Percentiles rank a stretch among this genome's conserved stretches.
phyloP scores from a whole-genome alignment of 2,329 filamentous ascomycete genomes.

The Fusarium tupiense region DNA sequence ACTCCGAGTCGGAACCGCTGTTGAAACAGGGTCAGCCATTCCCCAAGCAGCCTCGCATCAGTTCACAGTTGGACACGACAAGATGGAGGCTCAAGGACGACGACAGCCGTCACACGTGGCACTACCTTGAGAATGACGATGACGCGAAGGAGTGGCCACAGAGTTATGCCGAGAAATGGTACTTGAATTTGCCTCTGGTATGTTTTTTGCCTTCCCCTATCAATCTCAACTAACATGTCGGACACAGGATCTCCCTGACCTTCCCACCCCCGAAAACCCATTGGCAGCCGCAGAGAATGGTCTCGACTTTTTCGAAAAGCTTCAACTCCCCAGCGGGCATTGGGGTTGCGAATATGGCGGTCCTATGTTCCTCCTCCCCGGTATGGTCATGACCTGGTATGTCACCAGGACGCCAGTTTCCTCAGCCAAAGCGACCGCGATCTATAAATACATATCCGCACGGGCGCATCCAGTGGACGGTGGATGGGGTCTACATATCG shows the following conservation, averaged over 20 bases:
- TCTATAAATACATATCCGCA: slow-evolving; percentile 90
- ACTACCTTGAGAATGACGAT: slow-evolving; percentile 82
- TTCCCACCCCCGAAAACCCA: slow-evolving; percentile 76
- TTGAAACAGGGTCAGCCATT: slow-evolving; percentile 45
- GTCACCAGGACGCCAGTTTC: slow-evolving; percentile 89
- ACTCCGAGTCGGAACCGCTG: slow-evolving; percentile 46
- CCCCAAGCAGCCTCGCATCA: slow-evolving; percentile 59
- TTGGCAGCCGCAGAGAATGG: slow-evolving; percentile 84
- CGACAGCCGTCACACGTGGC: slow-evolving; percentile 89
- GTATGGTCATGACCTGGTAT: slow-evolving; percentile 86
- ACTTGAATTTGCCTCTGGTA: slow-evolving; percentile 82
- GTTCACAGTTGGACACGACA: slow-evolving; percentile 76
- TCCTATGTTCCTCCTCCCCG: slow-evolving; percentile 93
- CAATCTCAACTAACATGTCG: slow-evolving; percentile 10
- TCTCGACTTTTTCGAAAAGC: slow-evolving; percentile 85
- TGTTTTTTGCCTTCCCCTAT: slow-evolving; percentile 10
- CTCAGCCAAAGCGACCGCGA: slow-evolving; percentile 81
- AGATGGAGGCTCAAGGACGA: slow-evolving; percentile 89
- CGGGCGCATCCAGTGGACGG: slow-evolving; percentile 87
- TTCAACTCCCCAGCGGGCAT: slow-evolving; percentile 88
- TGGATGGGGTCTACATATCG: slow-evolving; percentile 97
- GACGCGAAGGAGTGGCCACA: slow-evolving; percentile 84
- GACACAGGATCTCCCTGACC: slow-evolving; percentile 74
- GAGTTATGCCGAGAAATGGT: slow-evolving; percentile 88
- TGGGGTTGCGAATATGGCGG: slow-evolving; percentile 99